These are phyloP conservation scores for Talaromyces marneffei DNA, from an alignment of 2,329 filamentous ascomycete genomes.

Conservation along the genomic window DNA sequence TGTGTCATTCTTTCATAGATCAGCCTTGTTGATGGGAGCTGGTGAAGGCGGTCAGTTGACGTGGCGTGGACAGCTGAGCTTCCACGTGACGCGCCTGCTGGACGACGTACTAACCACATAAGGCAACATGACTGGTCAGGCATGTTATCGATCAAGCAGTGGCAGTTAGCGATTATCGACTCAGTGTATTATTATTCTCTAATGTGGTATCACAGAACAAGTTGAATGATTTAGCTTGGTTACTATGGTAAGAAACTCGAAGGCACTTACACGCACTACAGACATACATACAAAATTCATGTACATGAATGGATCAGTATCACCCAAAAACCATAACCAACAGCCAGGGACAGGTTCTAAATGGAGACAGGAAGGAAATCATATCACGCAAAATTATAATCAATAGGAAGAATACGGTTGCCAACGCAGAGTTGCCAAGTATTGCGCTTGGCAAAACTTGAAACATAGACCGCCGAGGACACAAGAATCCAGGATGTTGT, in stretches of 20 bases:
- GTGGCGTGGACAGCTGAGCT: not conserved
- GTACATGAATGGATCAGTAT: conserved; percentile 9
- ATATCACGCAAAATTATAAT: conserved; percentile 9
- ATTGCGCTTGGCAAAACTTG: conserved; percentile 13
- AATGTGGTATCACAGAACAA: not conserved
- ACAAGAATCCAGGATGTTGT: not conserved
- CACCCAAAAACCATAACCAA: conserved; percentile 6
- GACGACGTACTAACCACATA: not conserved
- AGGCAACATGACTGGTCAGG: not conserved
- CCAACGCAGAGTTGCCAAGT: conserved; percentile 5
- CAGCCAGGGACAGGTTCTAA: conserved; percentile 9
- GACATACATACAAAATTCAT: conserved; percentile 12
- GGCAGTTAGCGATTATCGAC: not conserved
- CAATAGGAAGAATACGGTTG: conserved; percentile 16
- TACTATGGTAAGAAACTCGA: not conserved
- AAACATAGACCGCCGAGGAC: conserved; percentile 16
- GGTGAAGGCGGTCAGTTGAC: not conserved
- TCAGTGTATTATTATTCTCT: not conserved
- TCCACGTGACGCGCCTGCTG: not conserved
- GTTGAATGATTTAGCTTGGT: not conserved
- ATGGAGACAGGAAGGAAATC: conserved; percentile 16
- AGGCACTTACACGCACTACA: not conserved
- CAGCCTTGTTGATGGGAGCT: not conserved
- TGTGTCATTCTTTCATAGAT: not conserved
- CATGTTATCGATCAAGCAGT: not conserved